A percentile compares a stretch with the other conserved stretches of the same genome.
These are phyloP conservation scores for Colletotrichum melonis DNA, from an alignment of 2,329 filamentous ascomycete genomes.

Conservation along the genomic window DNA sequence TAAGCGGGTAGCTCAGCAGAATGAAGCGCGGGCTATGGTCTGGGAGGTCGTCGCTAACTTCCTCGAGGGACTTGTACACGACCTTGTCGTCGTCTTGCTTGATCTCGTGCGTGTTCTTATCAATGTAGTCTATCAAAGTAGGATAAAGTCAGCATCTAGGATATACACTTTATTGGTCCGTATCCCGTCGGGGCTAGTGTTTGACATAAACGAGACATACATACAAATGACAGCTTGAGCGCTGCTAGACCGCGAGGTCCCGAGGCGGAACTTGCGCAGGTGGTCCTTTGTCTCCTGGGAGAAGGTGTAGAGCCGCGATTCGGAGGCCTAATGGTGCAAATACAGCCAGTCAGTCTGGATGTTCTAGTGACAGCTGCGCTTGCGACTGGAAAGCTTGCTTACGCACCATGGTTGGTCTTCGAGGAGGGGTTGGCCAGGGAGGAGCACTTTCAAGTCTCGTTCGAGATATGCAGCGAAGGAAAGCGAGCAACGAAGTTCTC, in stretches of 20 bases:
- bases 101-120: slow-evolving; percentile 91
- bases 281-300: slow-evolving; percentile 89
- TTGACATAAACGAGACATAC: slow-evolving; percentile 51
- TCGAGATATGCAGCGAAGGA: not conserved
- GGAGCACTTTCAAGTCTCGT: not conserved
- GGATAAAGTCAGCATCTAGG: not conserved
- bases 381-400: not conserved
- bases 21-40: slow-evolving; percentile 93
- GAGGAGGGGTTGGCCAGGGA: not conserved
- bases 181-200: not conserved
- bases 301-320: slow-evolving; percentile 92
- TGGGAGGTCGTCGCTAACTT: slow-evolving; percentile 88
- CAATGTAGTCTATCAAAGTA: slow-evolving; percentile 80
- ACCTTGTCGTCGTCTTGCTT: slow-evolving; percentile 80
- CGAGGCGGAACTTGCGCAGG: slow-evolving; percentile 92
- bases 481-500: not conserved
- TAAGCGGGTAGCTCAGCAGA: slow-evolving; percentile 90
- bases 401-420: slow-evolving; percentile 22
- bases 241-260: slow-evolving; percentile 86
- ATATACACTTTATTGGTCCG: not conserved
- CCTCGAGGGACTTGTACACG: slow-evolving; percentile 83
- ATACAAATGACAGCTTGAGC: slow-evolving; percentile 96
- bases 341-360: slow-evolving; percentile 8
- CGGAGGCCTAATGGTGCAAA: slow-evolving; percentile 67
- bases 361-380: not conserved